phyloP scores from a whole-genome alignment of 169 alveolate species.

The Miamiensis avidus region DNA sequence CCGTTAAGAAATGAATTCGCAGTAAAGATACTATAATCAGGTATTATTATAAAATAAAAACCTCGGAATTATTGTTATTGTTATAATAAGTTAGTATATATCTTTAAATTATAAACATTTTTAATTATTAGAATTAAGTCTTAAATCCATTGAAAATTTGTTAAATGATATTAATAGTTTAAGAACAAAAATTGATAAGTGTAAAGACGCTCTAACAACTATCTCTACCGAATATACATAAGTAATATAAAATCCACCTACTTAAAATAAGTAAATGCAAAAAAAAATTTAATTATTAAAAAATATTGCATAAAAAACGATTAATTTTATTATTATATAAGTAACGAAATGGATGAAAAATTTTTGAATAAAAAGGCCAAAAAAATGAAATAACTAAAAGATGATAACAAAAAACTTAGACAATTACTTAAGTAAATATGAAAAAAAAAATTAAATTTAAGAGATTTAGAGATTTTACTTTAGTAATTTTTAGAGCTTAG shows the following conservation, averaged over 20 bases:
- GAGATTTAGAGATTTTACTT: neutral
- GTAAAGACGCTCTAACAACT: constrained; percentile 23
- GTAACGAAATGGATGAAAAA: constrained; percentile 33
- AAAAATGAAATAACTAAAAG: constrained; percentile 55
- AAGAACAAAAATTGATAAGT: constrained; percentile 7
- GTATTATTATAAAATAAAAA: neutral
- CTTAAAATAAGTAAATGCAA: constrained; percentile 3
- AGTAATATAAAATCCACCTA: constrained; percentile 16
- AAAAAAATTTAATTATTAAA: neutral
- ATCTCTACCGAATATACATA: constrained; percentile 6
- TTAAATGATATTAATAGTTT: neutral
- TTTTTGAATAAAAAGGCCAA: constrained; percentile 40
- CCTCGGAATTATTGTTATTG: neutral
- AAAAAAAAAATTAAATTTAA: neutral
- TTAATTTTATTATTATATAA: neutral
- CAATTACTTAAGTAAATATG: constrained; percentile 53
- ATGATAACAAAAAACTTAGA: constrained; percentile 75
- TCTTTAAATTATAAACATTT: neutral
- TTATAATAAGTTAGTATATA: neutral
- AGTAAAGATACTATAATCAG: constrained; percentile 16
- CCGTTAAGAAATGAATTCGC: constrained; percentile 3
- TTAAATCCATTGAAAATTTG: neutral
- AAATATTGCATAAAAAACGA: neutral
- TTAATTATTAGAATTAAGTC: constrained; percentile 9
- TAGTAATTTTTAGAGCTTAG: constrained; percentile 35